Conservation (phyloP, 306 rosid genomes). For the Rubus parviflorus region DNA sequence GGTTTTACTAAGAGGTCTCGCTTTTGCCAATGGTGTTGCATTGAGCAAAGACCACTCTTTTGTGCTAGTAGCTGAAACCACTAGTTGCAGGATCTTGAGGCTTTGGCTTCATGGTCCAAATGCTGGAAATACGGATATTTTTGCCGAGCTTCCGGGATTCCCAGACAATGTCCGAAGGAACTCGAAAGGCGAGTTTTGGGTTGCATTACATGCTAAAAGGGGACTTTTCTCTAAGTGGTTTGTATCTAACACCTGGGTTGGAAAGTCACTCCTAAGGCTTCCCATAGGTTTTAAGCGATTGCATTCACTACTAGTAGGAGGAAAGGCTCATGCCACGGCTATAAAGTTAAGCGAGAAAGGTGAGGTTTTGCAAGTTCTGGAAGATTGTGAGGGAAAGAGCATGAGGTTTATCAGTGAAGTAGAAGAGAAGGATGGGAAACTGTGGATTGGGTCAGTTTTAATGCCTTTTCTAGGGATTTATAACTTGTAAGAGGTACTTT, state of each 20-base stretch:
- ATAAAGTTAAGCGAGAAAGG: conserved; percentile 67
- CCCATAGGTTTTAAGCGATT: conserved; percentile 55
- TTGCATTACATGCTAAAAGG: conserved; percentile 72
- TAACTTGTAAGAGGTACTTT: neutral
- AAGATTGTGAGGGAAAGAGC: conserved; percentile 72
- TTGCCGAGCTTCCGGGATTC: conserved; percentile 67
- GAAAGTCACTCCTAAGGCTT: conserved; percentile 52
- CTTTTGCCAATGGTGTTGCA: conserved; percentile 84
- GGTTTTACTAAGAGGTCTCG: conserved; percentile 52
- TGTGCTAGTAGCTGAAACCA: conserved; percentile 73
- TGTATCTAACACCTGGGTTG: conserved; percentile 53
- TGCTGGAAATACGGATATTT: conserved; percentile 61
- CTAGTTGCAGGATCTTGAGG: conserved; percentile 53
- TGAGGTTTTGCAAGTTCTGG: conserved; percentile 59
- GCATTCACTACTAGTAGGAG: conserved; percentile 57
- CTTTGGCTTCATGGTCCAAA: conserved; percentile 86
- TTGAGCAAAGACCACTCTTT: conserved; percentile 75
- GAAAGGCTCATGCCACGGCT: conserved; percentile 68
- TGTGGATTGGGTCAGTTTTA: conserved; percentile 84
- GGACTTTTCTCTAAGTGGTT: conserved; percentile 45
- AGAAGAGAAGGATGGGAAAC: conserved; percentile 84
- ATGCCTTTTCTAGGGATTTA: conserved; percentile 78
- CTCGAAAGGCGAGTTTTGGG: conserved; percentile 78
- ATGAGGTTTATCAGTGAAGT: conserved; percentile 76
- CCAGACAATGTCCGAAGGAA: conserved; percentile 84